Conservation (phyloP, 148 eudicot genomes). For the Linanthus parryae region DNA sequence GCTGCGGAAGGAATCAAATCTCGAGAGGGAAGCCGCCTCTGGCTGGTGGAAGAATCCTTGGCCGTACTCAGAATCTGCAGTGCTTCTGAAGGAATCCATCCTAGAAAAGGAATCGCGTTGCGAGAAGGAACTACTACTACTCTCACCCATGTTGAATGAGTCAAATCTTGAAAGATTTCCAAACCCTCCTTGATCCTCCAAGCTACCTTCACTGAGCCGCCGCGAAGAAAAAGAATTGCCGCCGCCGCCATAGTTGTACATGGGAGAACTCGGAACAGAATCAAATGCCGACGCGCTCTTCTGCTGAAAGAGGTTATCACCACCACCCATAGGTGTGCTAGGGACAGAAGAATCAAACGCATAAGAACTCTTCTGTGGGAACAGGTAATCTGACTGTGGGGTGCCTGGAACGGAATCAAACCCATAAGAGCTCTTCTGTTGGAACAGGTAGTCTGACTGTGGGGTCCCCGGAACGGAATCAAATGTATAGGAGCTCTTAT, state of each 20-base stretch:
- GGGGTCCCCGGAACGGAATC: slow-evolving; percentile 58
- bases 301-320: slow-evolving; percentile 30
- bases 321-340: slow-evolving; percentile 27
- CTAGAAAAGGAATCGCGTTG: slow-evolving; percentile 55
- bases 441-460: slow-evolving; percentile 19
- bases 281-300: slow-evolving; percentile 46
- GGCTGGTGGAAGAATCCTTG: slow-evolving; percentile 20
- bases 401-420: slow-evolving; percentile 35
- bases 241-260: slow-evolving; percentile 33
- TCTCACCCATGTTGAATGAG: slow-evolving; percentile 60
- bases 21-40: slow-evolving; percentile 27
- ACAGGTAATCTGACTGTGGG: slow-evolving; percentile 28
- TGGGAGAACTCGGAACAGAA: slow-evolving; percentile 73
- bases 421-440: slow-evolving; percentile 30
- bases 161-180: slow-evolving; percentile 84
- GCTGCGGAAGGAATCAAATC: slow-evolving; percentile 57
- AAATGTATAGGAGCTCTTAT: slow-evolving; percentile 37
- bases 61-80: slow-evolving; percentile 50
- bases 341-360: slow-evolving; percentile 33
- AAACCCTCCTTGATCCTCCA: slow-evolving; percentile 52
- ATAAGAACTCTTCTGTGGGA: slow-evolving; percentile 35
- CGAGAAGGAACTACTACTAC: slow-evolving; percentile 53
- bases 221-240: slow-evolving; percentile 38
- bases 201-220: slow-evolving; percentile 32
- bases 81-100: slow-evolving; percentile 69